A percentile compares a stretch with the other conserved stretches of the same genome.
Evolutionary conservation across 2,329 filamentous ascomycete species (phyloP).

Genomic region (Talaromyces atroroseus): DNA sequence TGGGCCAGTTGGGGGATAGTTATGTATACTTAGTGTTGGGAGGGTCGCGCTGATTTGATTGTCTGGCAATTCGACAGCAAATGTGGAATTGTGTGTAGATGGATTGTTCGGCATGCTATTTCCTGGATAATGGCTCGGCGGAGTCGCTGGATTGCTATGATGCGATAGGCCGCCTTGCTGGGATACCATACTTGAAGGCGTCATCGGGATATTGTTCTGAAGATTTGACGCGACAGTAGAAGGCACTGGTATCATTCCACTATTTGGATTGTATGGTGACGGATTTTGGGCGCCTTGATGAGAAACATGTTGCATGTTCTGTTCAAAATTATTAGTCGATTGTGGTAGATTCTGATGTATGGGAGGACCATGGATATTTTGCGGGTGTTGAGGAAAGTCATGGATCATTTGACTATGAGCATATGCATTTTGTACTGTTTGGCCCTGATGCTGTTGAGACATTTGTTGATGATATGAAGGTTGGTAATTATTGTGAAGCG

Average conservation of each 20-base stretch:
- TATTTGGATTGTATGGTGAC: neutral
- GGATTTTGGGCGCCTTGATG: neutral
- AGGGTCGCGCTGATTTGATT: neutral
- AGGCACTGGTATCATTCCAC: neutral
- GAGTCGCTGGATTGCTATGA: neutral
- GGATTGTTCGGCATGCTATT: neutral
- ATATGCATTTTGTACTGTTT: neutral
- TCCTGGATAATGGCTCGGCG: neutral
- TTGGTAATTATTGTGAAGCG: neutral
- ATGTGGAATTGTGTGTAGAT: neutral
- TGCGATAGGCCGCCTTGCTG: neutral
- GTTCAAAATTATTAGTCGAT: neutral
- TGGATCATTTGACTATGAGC: neutral
- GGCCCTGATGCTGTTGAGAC: constrained; percentile 4
- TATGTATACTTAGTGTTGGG: constrained; percentile 1
- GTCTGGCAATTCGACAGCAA: constrained; percentile 13
- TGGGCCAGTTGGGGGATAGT: neutral
- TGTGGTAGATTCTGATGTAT: neutral
- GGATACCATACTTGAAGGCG: neutral
- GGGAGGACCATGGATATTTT: neutral
- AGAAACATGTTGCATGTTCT: neutral
- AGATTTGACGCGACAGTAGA: neutral
- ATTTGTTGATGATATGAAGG: constrained; percentile 1
- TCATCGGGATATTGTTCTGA: constrained; percentile 1
- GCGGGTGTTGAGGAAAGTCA: neutral